Conservation (phyloP, 805 yeast genomes). For the Ogataea degrootiae region DNA sequence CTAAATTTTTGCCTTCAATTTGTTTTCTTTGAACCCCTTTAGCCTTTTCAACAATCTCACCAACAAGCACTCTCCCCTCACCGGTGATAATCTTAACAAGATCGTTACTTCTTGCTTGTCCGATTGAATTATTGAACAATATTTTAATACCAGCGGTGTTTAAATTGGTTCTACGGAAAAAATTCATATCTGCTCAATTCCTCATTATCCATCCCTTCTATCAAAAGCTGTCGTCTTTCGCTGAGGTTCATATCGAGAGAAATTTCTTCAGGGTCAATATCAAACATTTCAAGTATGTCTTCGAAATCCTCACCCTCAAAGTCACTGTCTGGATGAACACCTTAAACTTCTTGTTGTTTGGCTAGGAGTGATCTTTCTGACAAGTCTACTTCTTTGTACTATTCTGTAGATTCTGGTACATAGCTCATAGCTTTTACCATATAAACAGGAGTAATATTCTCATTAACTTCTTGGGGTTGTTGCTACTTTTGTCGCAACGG, state of each 20-base stretch:
- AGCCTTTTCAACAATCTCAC: constrained; percentile 83
- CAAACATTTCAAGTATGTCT: constrained; percentile 28
- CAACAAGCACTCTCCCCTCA: constrained; percentile 82
- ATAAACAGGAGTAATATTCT: constrained; percentile 21
- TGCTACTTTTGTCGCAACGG: constrained; percentile 3
- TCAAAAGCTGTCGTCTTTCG: constrained; percentile 55
- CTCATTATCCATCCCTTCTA: constrained; percentile 70
- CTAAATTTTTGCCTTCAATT: constrained; percentile 36
- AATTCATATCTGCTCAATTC: constrained; percentile 87
- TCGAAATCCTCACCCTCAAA: constrained; percentile 25
- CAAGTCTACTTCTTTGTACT: constrained; percentile 13
- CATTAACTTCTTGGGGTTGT: constrained; percentile 1
- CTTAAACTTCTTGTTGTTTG: constrained; percentile 27
- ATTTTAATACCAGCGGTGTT: constrained; percentile 74
- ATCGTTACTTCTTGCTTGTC: constrained; percentile 74
- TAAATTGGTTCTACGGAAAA: constrained; percentile 71
- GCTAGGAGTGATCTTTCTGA: constrained; percentile 20
- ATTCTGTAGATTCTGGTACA: constrained; percentile 22
- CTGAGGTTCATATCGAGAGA: constrained; percentile 40
- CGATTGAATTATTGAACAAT: constrained; percentile 70
- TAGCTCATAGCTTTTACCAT: constrained; percentile 22
- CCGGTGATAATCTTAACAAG: constrained; percentile 82
- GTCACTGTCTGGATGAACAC: constrained; percentile 21
- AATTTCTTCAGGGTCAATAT: constrained; percentile 27
- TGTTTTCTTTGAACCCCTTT: constrained; percentile 61